Evolutionary conservation across 2,329 filamentous ascomycete species (phyloP), one percentile per base, ranked within the genome.

Genomic region (Alternaria triticimaculans): DNA sequence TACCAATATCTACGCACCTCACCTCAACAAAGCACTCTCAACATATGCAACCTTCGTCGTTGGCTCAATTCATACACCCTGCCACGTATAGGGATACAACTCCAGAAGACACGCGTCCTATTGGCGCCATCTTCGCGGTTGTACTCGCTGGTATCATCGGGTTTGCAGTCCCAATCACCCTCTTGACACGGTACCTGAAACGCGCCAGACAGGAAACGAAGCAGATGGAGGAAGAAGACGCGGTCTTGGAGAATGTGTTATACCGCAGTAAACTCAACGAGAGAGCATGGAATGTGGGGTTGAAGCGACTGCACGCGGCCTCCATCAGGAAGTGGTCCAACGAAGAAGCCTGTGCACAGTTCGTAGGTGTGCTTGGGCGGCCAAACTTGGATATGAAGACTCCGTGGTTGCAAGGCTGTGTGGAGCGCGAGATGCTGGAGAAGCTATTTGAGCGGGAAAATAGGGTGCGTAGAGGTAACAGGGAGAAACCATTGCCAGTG

Each of bases 81-180:
- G 30, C 54, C 41, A 25, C 41, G 25, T 21, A 26, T 20, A 48
- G 23, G 15, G 21, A 28, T 20, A 3, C 57, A 21, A 41, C 37
- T 4, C 10, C 46, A 43, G 28, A 12, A 8, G 0, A 37, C 6
- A 54, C 14, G 4, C 15, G 49, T 10, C 30, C 58, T 9, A 43
- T 43, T 23, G 48, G 53, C 28, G 46, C 49, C 41, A 46, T 64
- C 6, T 43, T 54, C 20, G 56, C 20, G 14, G 58, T 65, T n/a
- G 44, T 44, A 6, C 6, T 65, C 28, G 51, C 51, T 33, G 50
- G 50, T 44, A 48, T 56, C 25, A 15, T 57, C 45, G 51, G 50
- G 4, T 7, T 65, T 10, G 18, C 54, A 18, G 10, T 61, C 37
- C 53, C 57, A n/a, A 41, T 61, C 23, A 3, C 60, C 25, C 33